Evolutionary conservation across 106 monocot species (phyloP).

Genomic region (Dendrobium nobile): DNA sequence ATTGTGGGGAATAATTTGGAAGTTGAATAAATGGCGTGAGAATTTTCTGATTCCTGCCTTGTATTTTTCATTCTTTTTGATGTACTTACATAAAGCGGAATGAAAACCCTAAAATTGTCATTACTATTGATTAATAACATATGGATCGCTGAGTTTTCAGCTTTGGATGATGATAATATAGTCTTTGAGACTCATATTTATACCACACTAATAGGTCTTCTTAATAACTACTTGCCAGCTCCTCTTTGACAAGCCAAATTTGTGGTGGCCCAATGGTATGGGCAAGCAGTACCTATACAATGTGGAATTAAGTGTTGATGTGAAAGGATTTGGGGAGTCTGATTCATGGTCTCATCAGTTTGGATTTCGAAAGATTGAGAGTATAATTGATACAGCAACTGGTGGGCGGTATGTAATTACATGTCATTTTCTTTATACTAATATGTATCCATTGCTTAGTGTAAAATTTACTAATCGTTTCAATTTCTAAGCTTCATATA

Average conservation of each 20-base stretch:
- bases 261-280: conserved; percentile 99
- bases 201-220: conserved; percentile 38
- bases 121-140: neutral
- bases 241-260: conserved; percentile 90
- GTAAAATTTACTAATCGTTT: neutral
- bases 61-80: neutral
- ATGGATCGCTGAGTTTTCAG: neutral
- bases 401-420: conserved; percentile 69
- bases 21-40: neutral
- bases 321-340: conserved; percentile 89
- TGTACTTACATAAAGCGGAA: neutral
- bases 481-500: neutral
- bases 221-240: conserved; percentile 32
- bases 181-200: neutral
- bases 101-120: neutral
- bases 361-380: conserved; percentile 93
- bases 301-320: conserved; percentile 71
- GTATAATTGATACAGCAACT: conserved; percentile 64
- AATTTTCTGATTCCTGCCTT: neutral
- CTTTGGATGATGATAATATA: neutral
- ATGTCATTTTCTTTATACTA: neutral
- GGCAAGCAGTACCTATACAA: conserved; percentile 82
- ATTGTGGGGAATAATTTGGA: neutral
- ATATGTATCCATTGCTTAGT: neutral
- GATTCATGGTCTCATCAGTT: conserved; percentile 85